Evolutionary conservation across 441 rosid genomes (phyloP).

Genomic region (Gossypium davidsonii): DNA sequence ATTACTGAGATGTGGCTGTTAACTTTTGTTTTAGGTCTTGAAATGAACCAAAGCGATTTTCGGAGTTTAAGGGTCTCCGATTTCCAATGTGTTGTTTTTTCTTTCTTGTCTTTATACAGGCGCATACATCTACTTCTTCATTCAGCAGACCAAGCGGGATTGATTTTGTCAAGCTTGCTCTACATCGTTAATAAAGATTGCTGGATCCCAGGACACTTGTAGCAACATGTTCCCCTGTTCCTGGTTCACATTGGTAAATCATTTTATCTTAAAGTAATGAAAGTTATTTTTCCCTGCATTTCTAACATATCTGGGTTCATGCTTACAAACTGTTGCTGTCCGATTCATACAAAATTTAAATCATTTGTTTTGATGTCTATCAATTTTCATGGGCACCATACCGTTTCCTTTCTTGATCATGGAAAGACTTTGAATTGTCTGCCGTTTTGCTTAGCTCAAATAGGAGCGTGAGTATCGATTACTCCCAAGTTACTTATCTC

Average conservation of each 20-base stretch:
- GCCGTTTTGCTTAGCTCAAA: too few relatives aligned
- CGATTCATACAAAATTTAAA: neutral
- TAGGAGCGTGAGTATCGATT: too few relatives aligned
- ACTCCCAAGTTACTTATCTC: too few relatives aligned
- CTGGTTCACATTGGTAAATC: neutral
- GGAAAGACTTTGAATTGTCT: neutral
- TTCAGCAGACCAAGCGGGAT: conserved; percentile 1
- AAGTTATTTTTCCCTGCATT: neutral
- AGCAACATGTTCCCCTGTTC: neutral
- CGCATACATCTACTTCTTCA: neutral
- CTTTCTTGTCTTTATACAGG: neutral
- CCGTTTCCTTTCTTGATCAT: neutral
- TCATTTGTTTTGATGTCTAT: neutral
- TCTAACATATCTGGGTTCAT: neutral
- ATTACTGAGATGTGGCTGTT: neutral
- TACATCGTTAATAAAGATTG: neutral
- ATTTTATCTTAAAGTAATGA: neutral
- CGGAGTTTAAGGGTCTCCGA: neutral
- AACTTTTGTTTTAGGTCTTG: conserved; percentile 18
- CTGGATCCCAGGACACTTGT: neutral
- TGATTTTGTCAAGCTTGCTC: conserved; percentile 7
- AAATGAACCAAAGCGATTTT: conserved; percentile 13
- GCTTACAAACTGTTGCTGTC: neutral
- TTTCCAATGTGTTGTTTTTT: neutral
- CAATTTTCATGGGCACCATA: neutral